Conservation (phyloP, 2,329 filamentous ascomycete species). For the Pyrenochaeta sp. region DNA sequence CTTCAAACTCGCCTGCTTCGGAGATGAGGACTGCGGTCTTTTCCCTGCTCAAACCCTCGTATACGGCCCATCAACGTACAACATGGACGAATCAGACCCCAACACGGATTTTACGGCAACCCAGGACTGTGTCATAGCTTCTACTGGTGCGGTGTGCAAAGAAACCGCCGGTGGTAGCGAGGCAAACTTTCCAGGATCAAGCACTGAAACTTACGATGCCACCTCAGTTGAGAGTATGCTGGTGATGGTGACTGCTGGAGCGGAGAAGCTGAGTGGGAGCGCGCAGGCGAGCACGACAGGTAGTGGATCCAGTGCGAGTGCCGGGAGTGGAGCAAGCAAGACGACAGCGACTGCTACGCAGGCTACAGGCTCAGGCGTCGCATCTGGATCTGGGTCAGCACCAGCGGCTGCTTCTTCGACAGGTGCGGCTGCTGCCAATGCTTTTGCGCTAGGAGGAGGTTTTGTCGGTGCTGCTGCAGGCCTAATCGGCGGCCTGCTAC, state of each 20-base stretch:
- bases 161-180: conserved; percentile 30
- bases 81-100: conserved; percentile 27
- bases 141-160: conserved; percentile 27
- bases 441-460: conserved; percentile 12
- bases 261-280: conserved; percentile 18
- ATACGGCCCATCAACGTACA: conserved; percentile 28
- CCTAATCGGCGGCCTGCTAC: conserved; percentile 14
- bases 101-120: conserved; percentile 29
- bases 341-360: conserved; percentile 6
- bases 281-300: conserved; percentile 10
- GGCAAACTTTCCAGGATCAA: conserved; percentile 35
- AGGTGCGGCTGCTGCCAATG: conserved; percentile 16
- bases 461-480: conserved; percentile 19
- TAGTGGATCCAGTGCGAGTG: neutral
- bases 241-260: conserved; percentile 24
- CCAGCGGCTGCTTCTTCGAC: conserved; percentile 6
- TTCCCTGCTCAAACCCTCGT: conserved; percentile 30
- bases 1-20: conserved; percentile 15
- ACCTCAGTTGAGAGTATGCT: conserved; percentile 5
- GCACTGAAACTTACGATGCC: conserved; percentile 25
- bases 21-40: conserved; percentile 23
- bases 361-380: conserved; percentile 2
- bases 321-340: conserved; percentile 8
- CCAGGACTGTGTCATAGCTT: conserved; percentile 24
- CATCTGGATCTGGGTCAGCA: conserved; percentile 8